Conservation (phyloP, 202 grass and related monocot species). For the Zoysia matrella region DNA sequence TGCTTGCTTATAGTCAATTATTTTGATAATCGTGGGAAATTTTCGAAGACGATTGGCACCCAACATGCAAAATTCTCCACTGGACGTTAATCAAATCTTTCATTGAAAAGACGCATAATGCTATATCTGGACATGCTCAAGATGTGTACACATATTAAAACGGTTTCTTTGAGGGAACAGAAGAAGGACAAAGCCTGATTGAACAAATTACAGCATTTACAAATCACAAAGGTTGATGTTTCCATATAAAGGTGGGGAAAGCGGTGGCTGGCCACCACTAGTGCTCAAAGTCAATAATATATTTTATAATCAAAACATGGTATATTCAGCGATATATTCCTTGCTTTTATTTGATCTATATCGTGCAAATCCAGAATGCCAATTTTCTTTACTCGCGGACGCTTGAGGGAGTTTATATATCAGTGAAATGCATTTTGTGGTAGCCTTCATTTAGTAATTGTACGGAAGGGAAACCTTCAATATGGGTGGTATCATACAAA, state of each 20-base stretch:
- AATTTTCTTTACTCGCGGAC: conserved; percentile 11
- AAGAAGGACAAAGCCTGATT: background rate
- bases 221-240: background rate
- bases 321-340: background rate
- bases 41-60: conserved; percentile 13
- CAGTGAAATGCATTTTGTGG: conserved; percentile 34
- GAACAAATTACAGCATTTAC: background rate
- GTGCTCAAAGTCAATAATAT: background rate
- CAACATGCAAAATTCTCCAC: background rate
- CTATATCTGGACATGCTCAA: background rate
- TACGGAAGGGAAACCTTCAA: conserved; percentile 33
- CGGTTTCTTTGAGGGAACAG: background rate
- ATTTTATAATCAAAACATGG: background rate
- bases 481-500: conserved; percentile 34
- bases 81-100: background rate
- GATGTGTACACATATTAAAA: background rate
- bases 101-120: conserved; percentile 21
- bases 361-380: background rate
- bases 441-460: conserved; percentile 31
- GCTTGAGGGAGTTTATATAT: background rate
- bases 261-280: background rate
- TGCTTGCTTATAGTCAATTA: conserved; percentile 23
- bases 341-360: background rate
- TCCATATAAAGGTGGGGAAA: background rate
- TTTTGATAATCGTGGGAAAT: conserved; percentile 2